Conservation (phyloP, 148 eudicot genomes). For the Polygonum aviculare region DNA sequence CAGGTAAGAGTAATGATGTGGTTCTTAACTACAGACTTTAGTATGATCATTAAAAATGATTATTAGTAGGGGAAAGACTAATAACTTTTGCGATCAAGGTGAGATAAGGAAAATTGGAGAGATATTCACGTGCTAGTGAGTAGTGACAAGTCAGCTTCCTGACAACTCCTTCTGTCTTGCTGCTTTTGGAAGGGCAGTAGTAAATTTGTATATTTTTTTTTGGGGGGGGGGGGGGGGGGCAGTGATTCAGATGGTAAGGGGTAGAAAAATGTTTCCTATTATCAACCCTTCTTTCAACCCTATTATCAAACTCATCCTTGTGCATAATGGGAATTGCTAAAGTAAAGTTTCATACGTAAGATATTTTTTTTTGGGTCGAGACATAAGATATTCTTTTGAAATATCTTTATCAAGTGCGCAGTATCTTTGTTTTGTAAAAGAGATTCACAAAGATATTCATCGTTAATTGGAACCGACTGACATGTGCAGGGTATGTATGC, state of each 20-base stretch:
- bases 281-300: not conserved
- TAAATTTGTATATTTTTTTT: not conserved
- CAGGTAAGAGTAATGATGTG: constrained; percentile 43
- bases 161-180: not conserved
- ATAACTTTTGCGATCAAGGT: not conserved
- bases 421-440: not conserved
- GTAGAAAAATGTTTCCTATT: not conserved
- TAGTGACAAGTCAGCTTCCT: not conserved
- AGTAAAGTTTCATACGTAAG: not conserved
- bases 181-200: not conserved
- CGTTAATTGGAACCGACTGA: not conserved
- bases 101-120: not conserved
- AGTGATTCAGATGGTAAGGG: no score
- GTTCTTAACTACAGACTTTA: not conserved
- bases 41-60: not conserved
- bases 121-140: not conserved
- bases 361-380: not conserved
- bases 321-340: not conserved
- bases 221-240: not conserved
- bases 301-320: not conserved
- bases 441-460: not conserved
- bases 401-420: not conserved
- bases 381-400: not conserved
- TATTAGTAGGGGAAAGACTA: not conserved
- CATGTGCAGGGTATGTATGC: constrained; percentile 67